Evolutionary conservation across 192 early-diverging fungal genomes (phyloP).

Genomic region (Funneliformis geosporum): DNA sequence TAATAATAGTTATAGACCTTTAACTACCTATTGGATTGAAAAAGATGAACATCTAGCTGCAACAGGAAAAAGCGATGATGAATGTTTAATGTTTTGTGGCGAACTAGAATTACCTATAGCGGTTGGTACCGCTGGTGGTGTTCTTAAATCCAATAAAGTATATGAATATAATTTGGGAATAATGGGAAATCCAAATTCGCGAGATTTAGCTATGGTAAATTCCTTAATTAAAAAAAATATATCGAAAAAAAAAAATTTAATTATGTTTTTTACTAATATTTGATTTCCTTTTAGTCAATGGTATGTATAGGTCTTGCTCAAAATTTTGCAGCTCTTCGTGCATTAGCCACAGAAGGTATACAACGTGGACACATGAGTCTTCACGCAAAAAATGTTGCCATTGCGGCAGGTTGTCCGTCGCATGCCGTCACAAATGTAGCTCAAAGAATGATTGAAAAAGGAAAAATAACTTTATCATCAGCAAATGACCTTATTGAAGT

Average conservation of each 20-base stretch:
- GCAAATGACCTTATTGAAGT: slow-evolving; percentile 37
- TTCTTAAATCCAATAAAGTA: slow-evolving; percentile 70
- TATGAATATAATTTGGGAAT: slow-evolving; percentile 68
- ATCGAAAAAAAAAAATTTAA: neutral
- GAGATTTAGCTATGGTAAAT: slow-evolving; percentile 58
- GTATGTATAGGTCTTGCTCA: slow-evolving; percentile 72
- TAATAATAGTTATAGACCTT: slow-evolving; percentile 54
- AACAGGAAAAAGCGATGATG: slow-evolving; percentile 35
- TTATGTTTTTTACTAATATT: neutral
- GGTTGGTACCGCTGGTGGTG: slow-evolving; percentile 77
- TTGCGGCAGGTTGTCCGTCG: slow-evolving; percentile 70
- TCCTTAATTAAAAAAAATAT: neutral
- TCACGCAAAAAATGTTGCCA: slow-evolving; percentile 63
- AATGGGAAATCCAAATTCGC: slow-evolving; percentile 64
- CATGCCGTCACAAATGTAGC: slow-evolving; percentile 67
- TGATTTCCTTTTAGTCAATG: slow-evolving; percentile 47
- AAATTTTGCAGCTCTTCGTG: slow-evolving; percentile 78
- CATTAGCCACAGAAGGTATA: slow-evolving; percentile 73
- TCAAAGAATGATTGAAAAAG: slow-evolving; percentile 67
- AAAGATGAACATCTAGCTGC: slow-evolving; percentile 44
- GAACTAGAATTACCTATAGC: slow-evolving; percentile 69
- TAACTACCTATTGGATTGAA: slow-evolving; percentile 77
- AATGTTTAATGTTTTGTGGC: slow-evolving; percentile 56
- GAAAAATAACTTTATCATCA: slow-evolving; percentile 58
- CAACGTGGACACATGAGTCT: slow-evolving; percentile 72